Evolutionary conservation across 495 filamentous ascomycete genomes (phyloP).

Genomic region (Hyaloscypha finlandica): DNA sequence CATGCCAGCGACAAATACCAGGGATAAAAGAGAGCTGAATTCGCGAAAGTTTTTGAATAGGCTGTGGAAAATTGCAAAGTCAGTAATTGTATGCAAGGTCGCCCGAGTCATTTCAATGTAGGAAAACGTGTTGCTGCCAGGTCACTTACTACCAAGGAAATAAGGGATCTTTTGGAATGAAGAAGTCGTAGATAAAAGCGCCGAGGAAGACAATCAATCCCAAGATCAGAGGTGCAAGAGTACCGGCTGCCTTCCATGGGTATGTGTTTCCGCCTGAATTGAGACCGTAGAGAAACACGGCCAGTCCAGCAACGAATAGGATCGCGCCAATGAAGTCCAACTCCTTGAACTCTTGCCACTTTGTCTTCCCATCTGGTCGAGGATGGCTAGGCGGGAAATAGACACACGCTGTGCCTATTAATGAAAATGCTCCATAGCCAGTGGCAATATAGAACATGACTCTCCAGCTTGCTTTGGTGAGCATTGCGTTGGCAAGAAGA

Average conservation of each 20-base stretch:
- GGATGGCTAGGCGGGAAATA: slow-evolving; percentile 39
- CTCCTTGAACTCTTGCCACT: slow-evolving; percentile 34
- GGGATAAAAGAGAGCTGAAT: slow-evolving; percentile 32
- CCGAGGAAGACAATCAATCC: slow-evolving; percentile 28
- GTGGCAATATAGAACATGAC: slow-evolving; percentile 35
- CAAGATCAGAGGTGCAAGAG: slow-evolving; percentile 32
- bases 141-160: slow-evolving; percentile 30
- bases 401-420: slow-evolving; percentile 33
- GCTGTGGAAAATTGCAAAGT: too few relatives aligned
- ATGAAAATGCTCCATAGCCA: slow-evolving; percentile 33
- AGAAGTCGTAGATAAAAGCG: slow-evolving; percentile 34
- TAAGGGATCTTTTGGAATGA: slow-evolving; percentile 32
- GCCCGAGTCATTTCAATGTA: too few relatives aligned
- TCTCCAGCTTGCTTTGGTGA: slow-evolving; percentile 20
- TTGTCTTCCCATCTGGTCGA: slow-evolving; percentile 33
- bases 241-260: slow-evolving; percentile 26
- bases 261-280: slow-evolving; percentile 37
- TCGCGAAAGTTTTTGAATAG: slow-evolving; percentile 35
- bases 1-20: slow-evolving; percentile 37
- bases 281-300: slow-evolving; percentile 39
- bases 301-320: slow-evolving; percentile 35
- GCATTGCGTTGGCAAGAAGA: slow-evolving; percentile 26
- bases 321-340: slow-evolving; percentile 37
- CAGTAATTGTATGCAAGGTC: too few relatives aligned
- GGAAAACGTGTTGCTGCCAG: too few relatives aligned